Percentiles rank a stretch among this genome's conserved stretches.
These are phyloP conservation scores for Diddensiella santjacobensis DNA, from an alignment of 805 yeast genomes.

Conservation along the genomic window DNA sequence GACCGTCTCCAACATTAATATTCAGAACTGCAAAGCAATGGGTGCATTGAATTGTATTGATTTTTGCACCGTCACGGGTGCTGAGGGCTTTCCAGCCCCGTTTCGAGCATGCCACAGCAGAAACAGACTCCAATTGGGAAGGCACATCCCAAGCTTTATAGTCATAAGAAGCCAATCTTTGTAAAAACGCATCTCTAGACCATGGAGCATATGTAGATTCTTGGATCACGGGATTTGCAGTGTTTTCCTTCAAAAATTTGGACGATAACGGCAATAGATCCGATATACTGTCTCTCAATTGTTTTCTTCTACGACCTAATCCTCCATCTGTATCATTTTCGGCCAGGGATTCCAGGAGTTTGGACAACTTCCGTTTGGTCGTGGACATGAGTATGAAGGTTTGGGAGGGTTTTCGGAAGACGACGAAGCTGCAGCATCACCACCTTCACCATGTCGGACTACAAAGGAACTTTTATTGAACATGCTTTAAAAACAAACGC, in stretches of 20 bases:
- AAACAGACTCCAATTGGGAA: background rate
- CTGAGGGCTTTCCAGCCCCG: constrained; percentile 15
- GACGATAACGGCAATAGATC: background rate
- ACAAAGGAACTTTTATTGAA: constrained; percentile 51
- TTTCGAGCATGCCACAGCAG: constrained; percentile 1
- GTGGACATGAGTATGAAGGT: too few relatives aligned
- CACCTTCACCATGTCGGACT: background rate
- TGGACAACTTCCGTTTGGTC: constrained; percentile 1
- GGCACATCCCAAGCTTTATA: constrained; percentile 1
- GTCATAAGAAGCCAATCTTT: constrained; percentile 1
- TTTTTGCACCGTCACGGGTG: constrained; percentile 8
- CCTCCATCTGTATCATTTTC: background rate
- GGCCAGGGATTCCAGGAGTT: background rate
- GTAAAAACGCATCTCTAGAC: background rate
- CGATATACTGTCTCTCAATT: background rate
- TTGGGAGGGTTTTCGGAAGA: too few relatives aligned
- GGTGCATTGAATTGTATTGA: constrained; percentile 10
- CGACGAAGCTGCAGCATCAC: too few relatives aligned
- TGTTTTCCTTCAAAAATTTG: constrained; percentile 1
- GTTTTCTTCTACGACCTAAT: too few relatives aligned
- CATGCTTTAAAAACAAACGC: constrained; percentile 80
- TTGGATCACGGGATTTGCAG: background rate
- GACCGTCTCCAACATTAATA: constrained; percentile 7
- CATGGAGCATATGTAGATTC: constrained; percentile 5
- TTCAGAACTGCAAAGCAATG: constrained; percentile 6